Conservation (phyloP, 371 early-diverging fungal genomes). For the Fennellomyces sp. region DNA sequence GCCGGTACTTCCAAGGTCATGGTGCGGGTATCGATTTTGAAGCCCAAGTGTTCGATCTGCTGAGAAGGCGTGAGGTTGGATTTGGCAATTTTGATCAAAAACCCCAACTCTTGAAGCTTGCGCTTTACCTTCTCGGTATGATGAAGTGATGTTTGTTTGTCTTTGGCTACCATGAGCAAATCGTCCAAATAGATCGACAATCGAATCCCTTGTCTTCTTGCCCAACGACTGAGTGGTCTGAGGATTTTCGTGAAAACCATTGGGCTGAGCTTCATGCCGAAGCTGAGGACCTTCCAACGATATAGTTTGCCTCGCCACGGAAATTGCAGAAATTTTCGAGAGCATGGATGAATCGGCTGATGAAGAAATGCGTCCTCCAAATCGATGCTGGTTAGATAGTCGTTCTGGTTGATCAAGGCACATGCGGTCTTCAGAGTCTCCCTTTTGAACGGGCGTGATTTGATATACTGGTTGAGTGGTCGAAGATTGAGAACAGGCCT, state of each 20-base stretch:
- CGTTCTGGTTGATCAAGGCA: slow-evolving; percentile 17
- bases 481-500: slow-evolving; percentile 29
- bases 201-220: slow-evolving; percentile 25
- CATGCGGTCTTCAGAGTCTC: slow-evolving; percentile 20
- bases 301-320: slow-evolving; percentile 17
- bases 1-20: slow-evolving; percentile 13
- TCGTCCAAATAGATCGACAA: slow-evolving; percentile 34
- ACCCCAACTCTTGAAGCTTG: slow-evolving; percentile 8
- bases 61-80: slow-evolving; percentile 14
- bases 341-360: slow-evolving; percentile 3
- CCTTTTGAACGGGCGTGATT: slow-evolving; percentile 27
- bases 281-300: slow-evolving; percentile 29
- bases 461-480: slow-evolving; percentile 22
- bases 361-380: slow-evolving; percentile 21
- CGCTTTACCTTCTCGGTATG: slow-evolving; percentile 15
- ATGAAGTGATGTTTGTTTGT: too few species aligned
- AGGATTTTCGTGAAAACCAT: slow-evolving; percentile 35
- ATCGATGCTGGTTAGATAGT: slow-evolving; percentile 21
- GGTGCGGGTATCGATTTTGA: background rate
- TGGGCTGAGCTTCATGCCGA: slow-evolving; percentile 34
- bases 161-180: slow-evolving; percentile 20
- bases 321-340: slow-evolving; percentile 25
- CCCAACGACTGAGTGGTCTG: slow-evolving; percentile 27
- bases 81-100: background rate
- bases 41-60: slow-evolving; percentile 5